Evolutionary conservation across 371 early-diverging fungal species (phyloP).

Genomic region (Saksenaea vasiformis): DNA sequence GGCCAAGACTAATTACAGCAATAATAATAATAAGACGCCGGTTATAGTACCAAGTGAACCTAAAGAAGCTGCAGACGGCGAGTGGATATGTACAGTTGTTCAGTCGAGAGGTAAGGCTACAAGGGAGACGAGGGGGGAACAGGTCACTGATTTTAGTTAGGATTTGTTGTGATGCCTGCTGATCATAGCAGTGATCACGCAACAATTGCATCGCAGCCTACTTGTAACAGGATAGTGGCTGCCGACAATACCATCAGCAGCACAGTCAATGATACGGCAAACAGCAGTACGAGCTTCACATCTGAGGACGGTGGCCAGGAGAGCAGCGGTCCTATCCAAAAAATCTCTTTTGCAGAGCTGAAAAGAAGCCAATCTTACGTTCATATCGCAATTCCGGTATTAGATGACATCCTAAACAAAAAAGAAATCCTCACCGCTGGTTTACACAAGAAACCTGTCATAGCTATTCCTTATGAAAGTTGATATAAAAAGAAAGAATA

Average conservation of each 20-base stretch:
- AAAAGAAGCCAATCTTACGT: neutral
- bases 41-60: neutral
- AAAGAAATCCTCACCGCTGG: neutral
- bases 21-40: too few relatives aligned
- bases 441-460: neutral
- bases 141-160: neutral
- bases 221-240: too few relatives aligned
- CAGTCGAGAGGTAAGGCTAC: neutral
- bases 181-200: neutral
- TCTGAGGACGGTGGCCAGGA: neutral
- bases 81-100: neutral
- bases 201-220: neutral
- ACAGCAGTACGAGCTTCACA: too few relatives aligned
- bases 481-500: neutral
- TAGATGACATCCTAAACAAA: neutral
- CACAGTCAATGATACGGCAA: too few relatives aligned
- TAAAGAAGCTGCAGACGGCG: neutral
- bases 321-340: neutral
- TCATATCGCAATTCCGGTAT: neutral
- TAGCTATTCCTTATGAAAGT: neutral
- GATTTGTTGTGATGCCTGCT: neutral
- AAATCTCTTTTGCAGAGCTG: neutral
- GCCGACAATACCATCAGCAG: too few relatives aligned
- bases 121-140: neutral
- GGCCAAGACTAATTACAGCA: too few relatives aligned